Conservation (phyloP, 495 filamentous ascomycete species). For the Penicillium goetzii region DNA sequence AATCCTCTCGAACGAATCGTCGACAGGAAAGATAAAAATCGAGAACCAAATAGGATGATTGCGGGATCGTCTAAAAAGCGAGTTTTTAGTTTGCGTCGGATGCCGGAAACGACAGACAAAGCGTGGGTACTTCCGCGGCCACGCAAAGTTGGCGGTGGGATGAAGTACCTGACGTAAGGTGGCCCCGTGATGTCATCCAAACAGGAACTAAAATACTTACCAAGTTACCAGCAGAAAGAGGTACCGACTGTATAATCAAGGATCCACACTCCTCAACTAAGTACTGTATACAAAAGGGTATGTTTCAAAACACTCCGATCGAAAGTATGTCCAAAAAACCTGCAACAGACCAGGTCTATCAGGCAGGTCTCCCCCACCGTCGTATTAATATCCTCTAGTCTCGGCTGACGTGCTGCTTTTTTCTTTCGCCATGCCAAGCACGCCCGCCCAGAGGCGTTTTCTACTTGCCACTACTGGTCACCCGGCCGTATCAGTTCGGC, state of each 20-base stretch:
- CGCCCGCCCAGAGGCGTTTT: slow-evolving; percentile 2
- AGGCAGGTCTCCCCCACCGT: background rate
- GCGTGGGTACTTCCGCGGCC: slow-evolving; percentile 25
- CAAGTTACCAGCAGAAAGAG: background rate
- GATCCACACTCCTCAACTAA: background rate
- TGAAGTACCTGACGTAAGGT: slow-evolving; percentile 32
- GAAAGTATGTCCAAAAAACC: background rate
- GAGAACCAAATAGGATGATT: slow-evolving; percentile 7
- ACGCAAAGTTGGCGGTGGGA: slow-evolving; percentile 19
- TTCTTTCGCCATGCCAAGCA: slow-evolving; percentile 1
- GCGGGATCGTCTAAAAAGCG: slow-evolving; percentile 15
- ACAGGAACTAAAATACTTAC: background rate
- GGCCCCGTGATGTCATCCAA: slow-evolving; percentile 31
- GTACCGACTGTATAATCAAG: background rate
- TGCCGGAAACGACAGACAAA: slow-evolving; percentile 26
- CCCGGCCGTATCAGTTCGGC: background rate
- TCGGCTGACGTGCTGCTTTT: background rate
- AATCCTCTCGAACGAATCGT: background rate
- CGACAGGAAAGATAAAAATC: background rate
- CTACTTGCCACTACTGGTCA: background rate
- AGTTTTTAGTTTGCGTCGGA: slow-evolving; percentile 25
- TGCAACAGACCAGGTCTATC: background rate
- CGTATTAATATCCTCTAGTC: background rate
- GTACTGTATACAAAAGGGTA: background rate
- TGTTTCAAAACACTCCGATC: background rate